phyloP scores from a whole-genome alignment of 345 rosid species.

The Angophora floribunda region DNA sequence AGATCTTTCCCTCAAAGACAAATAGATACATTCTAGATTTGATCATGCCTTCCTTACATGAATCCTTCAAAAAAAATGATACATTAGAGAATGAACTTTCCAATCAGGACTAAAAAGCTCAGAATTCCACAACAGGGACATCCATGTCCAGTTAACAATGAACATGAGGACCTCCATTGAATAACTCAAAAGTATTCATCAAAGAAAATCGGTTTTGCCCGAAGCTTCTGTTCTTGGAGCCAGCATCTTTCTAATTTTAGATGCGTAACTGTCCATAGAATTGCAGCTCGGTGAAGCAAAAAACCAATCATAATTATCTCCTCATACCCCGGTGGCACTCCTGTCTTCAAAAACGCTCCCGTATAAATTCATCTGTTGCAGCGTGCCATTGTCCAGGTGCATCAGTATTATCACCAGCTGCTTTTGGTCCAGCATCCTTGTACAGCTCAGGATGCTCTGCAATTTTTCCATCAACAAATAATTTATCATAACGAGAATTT shows the following conservation, averaged over 20 bases:
- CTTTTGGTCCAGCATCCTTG: slow-evolving; percentile 63
- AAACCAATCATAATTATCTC: slow-evolving; percentile 36
- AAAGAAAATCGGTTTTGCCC: neutral
- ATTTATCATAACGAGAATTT: neutral
- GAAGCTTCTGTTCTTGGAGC: neutral
- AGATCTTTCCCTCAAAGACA: neutral
- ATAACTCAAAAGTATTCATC: neutral
- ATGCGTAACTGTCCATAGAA: neutral
- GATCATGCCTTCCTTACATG: neutral
- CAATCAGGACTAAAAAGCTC: neutral
- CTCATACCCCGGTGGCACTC: slow-evolving; percentile 89
- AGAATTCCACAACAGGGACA: neutral
- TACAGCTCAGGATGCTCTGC: slow-evolving; percentile 93
- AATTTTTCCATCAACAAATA: neutral
- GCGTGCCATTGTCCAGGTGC: slow-evolving; percentile 78
- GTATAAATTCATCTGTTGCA: slow-evolving; percentile 86
- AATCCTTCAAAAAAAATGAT: neutral
- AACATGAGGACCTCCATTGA: neutral
- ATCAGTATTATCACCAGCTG: slow-evolving; percentile 33
- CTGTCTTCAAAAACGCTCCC: slow-evolving; percentile 84
- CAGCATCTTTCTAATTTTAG: neutral
- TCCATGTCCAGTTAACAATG: neutral
- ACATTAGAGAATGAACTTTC: neutral
- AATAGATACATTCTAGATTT: neutral
- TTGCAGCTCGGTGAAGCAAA: neutral